A percentile compares a stretch with the other conserved stretches of the same genome.
phyloP scores from a whole-genome alignment of 495 filamentous ascomycete genomes.

The Trichocladium uniseriatum region DNA sequence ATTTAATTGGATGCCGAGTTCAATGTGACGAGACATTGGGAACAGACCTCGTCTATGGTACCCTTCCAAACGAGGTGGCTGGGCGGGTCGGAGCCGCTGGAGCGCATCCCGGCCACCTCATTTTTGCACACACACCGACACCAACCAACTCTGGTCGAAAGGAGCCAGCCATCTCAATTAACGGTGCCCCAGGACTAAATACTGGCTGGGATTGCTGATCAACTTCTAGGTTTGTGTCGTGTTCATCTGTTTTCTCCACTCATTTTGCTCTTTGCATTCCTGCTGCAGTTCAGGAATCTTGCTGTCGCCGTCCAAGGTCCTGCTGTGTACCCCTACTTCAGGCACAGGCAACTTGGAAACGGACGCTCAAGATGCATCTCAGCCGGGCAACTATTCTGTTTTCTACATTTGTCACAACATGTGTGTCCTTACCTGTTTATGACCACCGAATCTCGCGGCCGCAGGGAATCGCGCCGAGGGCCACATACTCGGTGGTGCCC shows the following conservation, averaged over 20 bases:
- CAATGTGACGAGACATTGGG: no score
- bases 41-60: no score
- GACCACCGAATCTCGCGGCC: conserved; percentile 2
- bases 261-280: background rate
- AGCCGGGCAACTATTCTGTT: conserved; percentile 1
- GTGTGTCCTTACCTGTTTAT: conserved; percentile 9
- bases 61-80: no score
- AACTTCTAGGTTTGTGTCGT: background rate
- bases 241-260: background rate
- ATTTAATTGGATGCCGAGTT: no score
- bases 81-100: no score
- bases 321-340: background rate
- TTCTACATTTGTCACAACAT: conserved; percentile 6
- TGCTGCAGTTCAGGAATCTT: background rate
- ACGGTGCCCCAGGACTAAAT: background rate
- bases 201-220: background rate
- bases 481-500: conserved; percentile 24
- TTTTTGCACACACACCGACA: background rate
- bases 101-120: conserved; percentile 16
- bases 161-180: conserved; percentile 7
- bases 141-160: background rate
- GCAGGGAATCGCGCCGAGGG: conserved; percentile 13
- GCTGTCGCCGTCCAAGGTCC: background rate
- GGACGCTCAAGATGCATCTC: conserved; percentile 15
- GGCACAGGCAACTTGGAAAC: background rate